phyloP scores from a whole-genome alignment of 192 early-diverging fungal species.

The Entophlyctis luteolus region DNA sequence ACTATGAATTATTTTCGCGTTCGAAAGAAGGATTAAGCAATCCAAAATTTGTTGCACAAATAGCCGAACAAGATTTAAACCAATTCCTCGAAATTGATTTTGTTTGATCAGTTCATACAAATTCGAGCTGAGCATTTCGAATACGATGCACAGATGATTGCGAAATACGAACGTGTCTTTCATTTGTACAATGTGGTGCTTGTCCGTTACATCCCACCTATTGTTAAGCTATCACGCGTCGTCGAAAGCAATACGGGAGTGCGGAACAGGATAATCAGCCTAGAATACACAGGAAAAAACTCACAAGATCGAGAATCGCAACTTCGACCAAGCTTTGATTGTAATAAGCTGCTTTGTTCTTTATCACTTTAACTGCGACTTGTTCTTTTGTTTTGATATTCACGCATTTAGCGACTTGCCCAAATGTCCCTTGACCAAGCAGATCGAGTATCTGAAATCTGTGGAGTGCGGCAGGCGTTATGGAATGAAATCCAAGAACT shows the following conservation, averaged over 20 bases:
- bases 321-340: conserved; percentile 98
- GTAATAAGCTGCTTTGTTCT: conserved; percentile 96
- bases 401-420: conserved; percentile 94
- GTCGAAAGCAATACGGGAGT: not conserved
- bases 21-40: conserved; percentile 73
- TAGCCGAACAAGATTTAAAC: conserved; percentile 87
- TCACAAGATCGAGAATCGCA: conserved; percentile 80
- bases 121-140: conserved; percentile 94
- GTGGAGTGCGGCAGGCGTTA: not conserved
- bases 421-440: conserved; percentile 95
- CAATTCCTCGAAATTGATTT: conserved; percentile 91
- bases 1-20: conserved; percentile 90
- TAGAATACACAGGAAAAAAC: conserved; percentile 4
- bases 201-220: conserved; percentile 78
- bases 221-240: conserved; percentile 69
- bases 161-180: conserved; percentile 90
- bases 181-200: conserved; percentile 85
- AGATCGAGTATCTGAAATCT: conserved; percentile 90
- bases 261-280: too few relatives aligned
- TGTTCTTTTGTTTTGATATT: conserved; percentile 88
- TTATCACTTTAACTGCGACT: conserved; percentile 95
- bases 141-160: conserved; percentile 92
- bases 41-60: conserved; percentile 93
- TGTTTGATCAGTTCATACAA: conserved; percentile 98
- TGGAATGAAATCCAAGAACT: not conserved